Conservation (phyloP, 73 alveolate genomes). For the Blepharisma stoltei region DNA sequence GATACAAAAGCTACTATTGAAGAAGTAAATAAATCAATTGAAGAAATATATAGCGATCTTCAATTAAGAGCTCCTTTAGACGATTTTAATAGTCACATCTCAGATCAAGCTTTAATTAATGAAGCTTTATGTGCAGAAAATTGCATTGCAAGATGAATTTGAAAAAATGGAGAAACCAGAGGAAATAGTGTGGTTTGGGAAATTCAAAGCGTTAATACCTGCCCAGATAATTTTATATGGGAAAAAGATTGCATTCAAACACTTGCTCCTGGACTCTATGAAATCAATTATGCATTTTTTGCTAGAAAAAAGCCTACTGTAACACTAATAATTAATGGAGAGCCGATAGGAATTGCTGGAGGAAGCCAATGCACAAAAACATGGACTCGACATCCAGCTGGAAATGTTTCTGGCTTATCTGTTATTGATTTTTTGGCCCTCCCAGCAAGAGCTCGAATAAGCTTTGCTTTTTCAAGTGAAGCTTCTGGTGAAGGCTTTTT, state of each 20-base stretch:
- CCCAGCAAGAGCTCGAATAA: slow-evolving; percentile 93
- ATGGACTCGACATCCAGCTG: slow-evolving; percentile 82
- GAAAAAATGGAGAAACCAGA: slow-evolving; percentile 89
- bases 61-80: slow-evolving; percentile 59
- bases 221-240: slow-evolving; percentile 92
- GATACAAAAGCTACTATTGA: slow-evolving; percentile 64
- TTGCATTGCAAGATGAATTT: slow-evolving; percentile 91
- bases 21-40: slow-evolving; percentile 74
- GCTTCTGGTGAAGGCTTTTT: slow-evolving; percentile 61
- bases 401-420: slow-evolving; percentile 85
- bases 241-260: slow-evolving; percentile 76
- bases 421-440: slow-evolving; percentile 89
- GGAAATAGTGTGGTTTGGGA: slow-evolving; percentile 89
- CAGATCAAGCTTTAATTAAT: slow-evolving; percentile 79
- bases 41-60: slow-evolving; percentile 72
- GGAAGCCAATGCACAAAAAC: slow-evolving; percentile 73
- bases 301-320: slow-evolving; percentile 72
- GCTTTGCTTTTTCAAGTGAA: slow-evolving; percentile 83
- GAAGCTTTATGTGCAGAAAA: slow-evolving; percentile 90
- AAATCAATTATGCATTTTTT: slow-evolving; percentile 63
- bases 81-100: slow-evolving; percentile 60
- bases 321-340: slow-evolving; percentile 70
- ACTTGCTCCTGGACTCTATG: slow-evolving; percentile 91
- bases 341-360: slow-evolving; percentile 67
- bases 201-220: slow-evolving; percentile 81